Base-by-base conservation (phyloP, 495 filamentous ascomycete genomes). In the Geoglossum glabrum region DNA sequence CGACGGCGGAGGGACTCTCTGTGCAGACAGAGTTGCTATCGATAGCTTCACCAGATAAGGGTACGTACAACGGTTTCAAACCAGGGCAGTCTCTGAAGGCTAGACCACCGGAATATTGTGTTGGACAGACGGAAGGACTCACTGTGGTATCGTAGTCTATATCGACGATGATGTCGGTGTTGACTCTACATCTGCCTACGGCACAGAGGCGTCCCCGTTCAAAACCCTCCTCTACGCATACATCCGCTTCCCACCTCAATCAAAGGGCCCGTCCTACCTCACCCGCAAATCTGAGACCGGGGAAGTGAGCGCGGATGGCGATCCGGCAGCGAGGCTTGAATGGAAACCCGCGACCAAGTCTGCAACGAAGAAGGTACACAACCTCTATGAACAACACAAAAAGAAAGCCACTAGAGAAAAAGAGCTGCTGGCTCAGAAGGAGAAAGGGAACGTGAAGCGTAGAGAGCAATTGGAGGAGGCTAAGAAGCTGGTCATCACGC, bases 401-500 rank as follows among this genome's bases (percentile, higher is more conserved):
- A 72, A 71, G 65, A 74, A 74, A 74, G 80, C 66, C 15, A 73
- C 66, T 21, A 64, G 64, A 58, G 72, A 68, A 58, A 60, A 68
- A 59, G 72, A 73, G 55, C 64, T 81, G 58, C 79, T 82, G 50
- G 79, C 82, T 50, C 76, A 81, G 51, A 79, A 88, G 66, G 79
- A 82, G 67, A 76, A 86, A 67, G 82, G 86, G 68, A 79, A 83
- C 54, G 78, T 83, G 59, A 81, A 83, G 64, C 74, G 81, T 45
- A 71, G 75, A 57, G 70, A 70, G 68, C 77, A 79, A 50, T 74
- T 94, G 33, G 86, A 94, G 64, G 82, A 90, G 56, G 84, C 87
- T n/a, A 88, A 93, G 75, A 87, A 88, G 74, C 74, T 97, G 57
- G 71, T 85, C 26, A 78, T 98, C 61, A 78, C 75, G 62, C 85